Conservation (phyloP, 2,329 filamentous ascomycete genomes). For the Sclerotinia subarctica region DNA sequence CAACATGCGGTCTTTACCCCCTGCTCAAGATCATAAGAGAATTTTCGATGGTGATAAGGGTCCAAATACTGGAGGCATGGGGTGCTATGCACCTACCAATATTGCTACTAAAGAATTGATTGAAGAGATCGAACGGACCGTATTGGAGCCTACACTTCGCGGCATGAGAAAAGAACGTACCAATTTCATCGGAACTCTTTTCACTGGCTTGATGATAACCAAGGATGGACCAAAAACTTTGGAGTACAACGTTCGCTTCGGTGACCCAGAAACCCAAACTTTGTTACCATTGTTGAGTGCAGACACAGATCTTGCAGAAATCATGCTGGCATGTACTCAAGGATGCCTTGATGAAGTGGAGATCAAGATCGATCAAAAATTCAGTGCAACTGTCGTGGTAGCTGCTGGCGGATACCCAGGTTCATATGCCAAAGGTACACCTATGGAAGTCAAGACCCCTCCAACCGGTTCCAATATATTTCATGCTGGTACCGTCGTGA, state of each 20-base stretch:
- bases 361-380: slow-evolving; percentile 65
- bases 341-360: slow-evolving; percentile 68
- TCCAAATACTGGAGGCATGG: slow-evolving; percentile 96
- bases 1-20: slow-evolving; percentile 76
- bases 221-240: slow-evolving; percentile 74
- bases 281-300: slow-evolving; percentile 72
- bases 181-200: slow-evolving; percentile 71
- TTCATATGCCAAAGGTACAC: slow-evolving; percentile 74
- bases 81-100: slow-evolving; percentile 89
- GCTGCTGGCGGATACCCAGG: slow-evolving; percentile 90
- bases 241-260: slow-evolving; percentile 92
- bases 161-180: slow-evolving; percentile 81
- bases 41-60: slow-evolving; percentile 87
- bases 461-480: slow-evolving; percentile 68
- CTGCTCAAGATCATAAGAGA: slow-evolving; percentile 95
- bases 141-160: slow-evolving; percentile 85
- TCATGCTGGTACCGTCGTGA: slow-evolving; percentile 81
- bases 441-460: slow-evolving; percentile 49
- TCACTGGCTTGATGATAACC: slow-evolving; percentile 93
- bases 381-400: slow-evolving; percentile 89
- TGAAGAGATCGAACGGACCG: slow-evolving; percentile 71
- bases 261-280: slow-evolving; percentile 88
- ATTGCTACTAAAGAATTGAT: slow-evolving; percentile 72
- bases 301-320: slow-evolving; percentile 79
- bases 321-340: slow-evolving; percentile 82